These are phyloP conservation scores for Boletus tomentosulus DNA, from an alignment of 768 basidiomycete species.

Conservation along the genomic window DNA sequence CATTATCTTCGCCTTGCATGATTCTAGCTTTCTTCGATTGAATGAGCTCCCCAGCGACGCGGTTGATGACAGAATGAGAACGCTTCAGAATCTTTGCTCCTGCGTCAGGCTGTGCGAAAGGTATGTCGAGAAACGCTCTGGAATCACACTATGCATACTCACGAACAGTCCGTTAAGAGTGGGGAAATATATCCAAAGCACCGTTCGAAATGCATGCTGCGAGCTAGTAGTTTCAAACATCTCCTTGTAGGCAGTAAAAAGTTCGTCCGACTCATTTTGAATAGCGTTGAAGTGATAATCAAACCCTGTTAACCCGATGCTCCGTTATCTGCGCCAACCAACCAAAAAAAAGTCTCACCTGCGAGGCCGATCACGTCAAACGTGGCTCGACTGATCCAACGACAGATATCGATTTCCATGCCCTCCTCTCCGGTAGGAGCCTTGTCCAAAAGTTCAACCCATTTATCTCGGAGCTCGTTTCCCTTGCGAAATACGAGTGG, in stretches of 20 bases:
- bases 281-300: slow-evolving; percentile 86
- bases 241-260: slow-evolving; percentile 77
- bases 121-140: background rate
- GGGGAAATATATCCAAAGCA: slow-evolving; percentile 59
- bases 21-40: slow-evolving; percentile 77
- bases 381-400: slow-evolving; percentile 78
- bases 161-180: slow-evolving; percentile 52
- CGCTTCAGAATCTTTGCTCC: slow-evolving; percentile 45
- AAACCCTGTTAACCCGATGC: slow-evolving; percentile 52
- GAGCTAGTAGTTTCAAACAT: slow-evolving; percentile 76
- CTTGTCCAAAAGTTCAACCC: slow-evolving; percentile 45
- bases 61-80: slow-evolving; percentile 59
- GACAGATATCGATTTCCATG: slow-evolving; percentile 63
- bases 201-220: slow-evolving; percentile 40
- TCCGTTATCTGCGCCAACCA: background rate
- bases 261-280: slow-evolving; percentile 70
- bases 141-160: slow-evolving; percentile 23
- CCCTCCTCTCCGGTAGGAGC: slow-evolving; percentile 15
- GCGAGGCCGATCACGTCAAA: slow-evolving; percentile 93
- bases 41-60: slow-evolving; percentile 71
- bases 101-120: slow-evolving; percentile 47
- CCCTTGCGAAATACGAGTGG: slow-evolving; percentile 73
- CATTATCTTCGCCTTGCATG: slow-evolving; percentile 51
- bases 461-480: slow-evolving; percentile 54
- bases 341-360: slow-evolving; percentile 39